phyloP scores from a whole-genome alignment of 2,329 filamentous ascomycete genomes.

The Fusarium annulatum region DNA sequence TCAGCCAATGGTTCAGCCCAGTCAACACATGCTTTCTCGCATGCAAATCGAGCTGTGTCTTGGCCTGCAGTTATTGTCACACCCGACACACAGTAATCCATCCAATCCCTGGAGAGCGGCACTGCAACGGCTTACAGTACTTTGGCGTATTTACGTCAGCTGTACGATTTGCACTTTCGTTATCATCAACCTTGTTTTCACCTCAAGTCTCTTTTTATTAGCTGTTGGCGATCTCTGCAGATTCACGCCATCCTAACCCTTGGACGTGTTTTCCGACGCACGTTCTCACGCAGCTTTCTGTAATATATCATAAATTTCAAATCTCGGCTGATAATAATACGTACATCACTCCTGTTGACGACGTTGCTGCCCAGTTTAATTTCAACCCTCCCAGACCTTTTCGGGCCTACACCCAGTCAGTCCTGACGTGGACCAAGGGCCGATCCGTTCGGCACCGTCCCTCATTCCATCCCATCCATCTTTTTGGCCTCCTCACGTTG shows the following conservation, averaged over 20 bases:
- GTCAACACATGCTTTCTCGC: conserved; percentile 37
- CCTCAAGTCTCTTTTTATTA: conserved; percentile 2
- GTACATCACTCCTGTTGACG: neutral
- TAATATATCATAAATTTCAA: conserved; percentile 20
- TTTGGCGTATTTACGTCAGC: conserved; percentile 27
- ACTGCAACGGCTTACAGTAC: conserved; percentile 22
- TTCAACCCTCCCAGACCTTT: conserved; percentile 21
- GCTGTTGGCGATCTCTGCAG: conserved; percentile 2
- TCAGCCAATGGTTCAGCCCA: conserved; percentile 35
- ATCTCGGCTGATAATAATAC: conserved; percentile 13
- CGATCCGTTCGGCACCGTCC: conserved; percentile 42
- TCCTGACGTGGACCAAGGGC: conserved; percentile 45
- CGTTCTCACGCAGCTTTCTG: neutral
- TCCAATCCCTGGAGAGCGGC: conserved; percentile 25
- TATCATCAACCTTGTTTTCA: conserved; percentile 35
- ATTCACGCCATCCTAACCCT: conserved; percentile 11
- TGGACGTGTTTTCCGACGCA: neutral
- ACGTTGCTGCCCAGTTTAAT: conserved; percentile 34
- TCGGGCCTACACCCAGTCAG: conserved; percentile 29
- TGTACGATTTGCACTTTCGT: conserved; percentile 17
- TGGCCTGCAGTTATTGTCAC: conserved; percentile 39
- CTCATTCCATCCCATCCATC: neutral
- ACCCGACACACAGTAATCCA: conserved; percentile 9
- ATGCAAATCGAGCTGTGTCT: conserved; percentile 38
- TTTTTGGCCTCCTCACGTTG: conserved; percentile 18